Conservation (phyloP, 306 rosid genomes). For the Gastrolobium villosum region DNA sequence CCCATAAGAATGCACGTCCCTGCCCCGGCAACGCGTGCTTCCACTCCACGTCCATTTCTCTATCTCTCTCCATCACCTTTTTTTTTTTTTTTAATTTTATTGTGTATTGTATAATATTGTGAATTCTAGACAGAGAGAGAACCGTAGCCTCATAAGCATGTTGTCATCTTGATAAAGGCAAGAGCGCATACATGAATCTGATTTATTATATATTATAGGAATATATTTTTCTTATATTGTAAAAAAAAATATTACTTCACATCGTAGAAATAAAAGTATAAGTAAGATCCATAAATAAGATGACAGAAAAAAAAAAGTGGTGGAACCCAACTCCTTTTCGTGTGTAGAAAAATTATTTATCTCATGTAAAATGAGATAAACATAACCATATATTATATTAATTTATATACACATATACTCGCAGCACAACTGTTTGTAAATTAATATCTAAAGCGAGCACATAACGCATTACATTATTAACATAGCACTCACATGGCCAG, state of each 20-base stretch:
- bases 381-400: constrained; percentile 18
- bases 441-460: background rate
- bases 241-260: no score
- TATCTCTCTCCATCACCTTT: constrained; percentile 15
- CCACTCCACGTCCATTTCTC: constrained; percentile 57
- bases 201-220: constrained; percentile 27
- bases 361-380: no score
- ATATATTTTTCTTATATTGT: no score
- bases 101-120: background rate
- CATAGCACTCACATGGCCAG: constrained; percentile 61
- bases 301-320: no score
- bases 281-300: no score
- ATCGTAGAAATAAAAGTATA: no score
- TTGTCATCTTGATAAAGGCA: constrained; percentile 28
- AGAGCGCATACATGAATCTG: constrained; percentile 32
- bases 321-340: no score
- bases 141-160: constrained; percentile 40
- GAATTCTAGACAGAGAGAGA: constrained; percentile 32
- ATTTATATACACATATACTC: constrained; percentile 29
- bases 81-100: background rate
- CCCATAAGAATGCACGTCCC: constrained; percentile 82
- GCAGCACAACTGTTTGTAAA: constrained; percentile 35
- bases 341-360: no score
- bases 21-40: constrained; percentile 97
- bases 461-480: constrained; percentile 1